These are phyloP conservation scores for Volvox reticuliferus DNA, from an alignment of 139 green algal species.

Conservation along the genomic window DNA sequence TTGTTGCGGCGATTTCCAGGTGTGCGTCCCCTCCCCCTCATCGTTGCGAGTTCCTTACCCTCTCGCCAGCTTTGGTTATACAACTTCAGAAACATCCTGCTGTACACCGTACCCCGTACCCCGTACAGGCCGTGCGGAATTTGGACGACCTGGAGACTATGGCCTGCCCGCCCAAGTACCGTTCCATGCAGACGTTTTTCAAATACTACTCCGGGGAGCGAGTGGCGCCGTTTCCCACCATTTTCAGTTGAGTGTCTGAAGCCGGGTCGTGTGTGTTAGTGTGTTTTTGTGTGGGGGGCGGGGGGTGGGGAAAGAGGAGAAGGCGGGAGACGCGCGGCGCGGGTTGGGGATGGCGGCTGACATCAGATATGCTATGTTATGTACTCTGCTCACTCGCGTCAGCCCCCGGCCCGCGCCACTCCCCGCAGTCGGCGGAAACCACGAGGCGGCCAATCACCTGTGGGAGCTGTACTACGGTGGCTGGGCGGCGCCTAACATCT, in stretches of 20 bases:
- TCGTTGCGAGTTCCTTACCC: not conserved
- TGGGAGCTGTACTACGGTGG: slow-evolving; percentile 97
- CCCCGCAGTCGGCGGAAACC: slow-evolving; percentile 95
- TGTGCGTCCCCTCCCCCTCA: not conserved
- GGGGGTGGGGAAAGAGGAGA: not conserved
- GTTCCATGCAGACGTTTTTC: slow-evolving; percentile 90
- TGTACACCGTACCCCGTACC: not conserved
- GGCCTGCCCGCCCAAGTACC: slow-evolving; percentile 95
- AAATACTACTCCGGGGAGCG: slow-evolving; percentile 94
- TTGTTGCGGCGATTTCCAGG: slow-evolving; percentile 98
- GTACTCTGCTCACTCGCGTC: not conserved
- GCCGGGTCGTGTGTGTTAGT: not conserved
- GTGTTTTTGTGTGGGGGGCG: too few relatives aligned
- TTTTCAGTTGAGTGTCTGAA: slow-evolving; percentile 88
- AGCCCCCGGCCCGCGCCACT: not conserved
- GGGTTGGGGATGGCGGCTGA: not conserved
- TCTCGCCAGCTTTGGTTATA: too few relatives aligned
- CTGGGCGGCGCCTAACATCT: slow-evolving; percentile 97
- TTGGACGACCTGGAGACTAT: slow-evolving; percentile 95
- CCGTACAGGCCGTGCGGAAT: slow-evolving; percentile 93
- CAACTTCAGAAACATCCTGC: too few relatives aligned
- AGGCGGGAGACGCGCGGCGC: not conserved
- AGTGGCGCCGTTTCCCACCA: slow-evolving; percentile 87
- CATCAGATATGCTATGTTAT: not conserved
- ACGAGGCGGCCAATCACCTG: slow-evolving; percentile 96